Evolutionary conservation across 148 eudicot genomes (phyloP), one percentile per base, ranked within the genome.

Genomic region (Rhododendron williamsianum): DNA sequence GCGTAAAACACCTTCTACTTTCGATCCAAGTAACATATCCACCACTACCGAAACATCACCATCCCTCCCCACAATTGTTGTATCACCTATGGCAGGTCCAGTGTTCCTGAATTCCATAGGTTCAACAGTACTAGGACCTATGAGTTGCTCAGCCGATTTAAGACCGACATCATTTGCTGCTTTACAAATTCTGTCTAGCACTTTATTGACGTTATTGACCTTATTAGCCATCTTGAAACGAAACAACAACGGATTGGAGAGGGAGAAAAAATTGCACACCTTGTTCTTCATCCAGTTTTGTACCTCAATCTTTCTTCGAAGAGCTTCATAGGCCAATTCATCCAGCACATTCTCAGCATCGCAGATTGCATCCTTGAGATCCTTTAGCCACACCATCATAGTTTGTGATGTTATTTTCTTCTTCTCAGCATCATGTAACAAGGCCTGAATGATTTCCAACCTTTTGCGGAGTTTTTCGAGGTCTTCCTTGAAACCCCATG

Each of bases 281-380:
- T 52, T 52, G 54, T 52, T 52, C 56, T 12, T 51, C 54, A 2
- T 52, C 10, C 4, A 3, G 56, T 52, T 51, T 12, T 2, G 13
- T 51, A 51, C 54, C 54, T 10, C 13, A 51, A 51, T 12, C 54
- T 51, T 52, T 52, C 18, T 52, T 52, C 56, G 56, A 52, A 12
- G 56, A 3, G 10, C 18, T 33, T 76, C 36, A 35, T 84, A 84
- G 33, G 54, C 36, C 23, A 84, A 19, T 16, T 74, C 86, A 76
- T 84, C 86, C 16, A 76, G 23, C n/a, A 84, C 86, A 35, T 74
- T 43, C 27, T 73, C 85, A 23, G 63, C 85, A 4, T 63, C 71
- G 9, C 71, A 7, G 7, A 27, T n/a, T 71, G 33, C 76, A 71
- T 5, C 36, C 36, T 9, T n/a, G 36, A 71, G 76, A 0, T 3